phyloP scores from a whole-genome alignment of 495 filamentous ascomycete genomes.

The Aspergillus hancockii region DNA sequence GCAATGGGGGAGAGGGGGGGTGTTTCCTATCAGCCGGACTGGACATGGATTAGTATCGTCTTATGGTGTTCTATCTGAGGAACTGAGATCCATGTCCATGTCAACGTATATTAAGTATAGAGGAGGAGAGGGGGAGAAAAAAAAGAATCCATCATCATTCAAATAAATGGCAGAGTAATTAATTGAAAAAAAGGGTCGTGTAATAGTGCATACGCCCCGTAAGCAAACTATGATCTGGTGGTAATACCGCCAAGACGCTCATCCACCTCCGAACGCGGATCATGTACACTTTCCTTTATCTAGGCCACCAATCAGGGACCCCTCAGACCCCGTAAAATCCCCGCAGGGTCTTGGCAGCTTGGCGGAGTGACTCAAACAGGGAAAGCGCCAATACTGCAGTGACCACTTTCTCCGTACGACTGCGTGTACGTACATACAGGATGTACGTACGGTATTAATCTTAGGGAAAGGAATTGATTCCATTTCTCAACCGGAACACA shows the following conservation, averaged over 20 bases:
- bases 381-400: not conserved
- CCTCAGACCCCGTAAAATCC: slow-evolving; percentile 15
- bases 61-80: no score
- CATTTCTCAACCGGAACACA: not conserved
- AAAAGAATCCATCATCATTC: not conserved
- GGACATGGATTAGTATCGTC: no score
- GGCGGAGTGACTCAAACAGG: slow-evolving; percentile 20
- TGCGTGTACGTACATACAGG: not conserved
- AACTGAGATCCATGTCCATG: not conserved
- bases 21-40: not conserved
- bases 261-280: slow-evolving; percentile 31
- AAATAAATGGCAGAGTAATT: not conserved
- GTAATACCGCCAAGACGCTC: slow-evolving; percentile 23
- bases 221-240: not conserved
- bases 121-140: not conserved
- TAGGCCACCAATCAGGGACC: slow-evolving; percentile 20
- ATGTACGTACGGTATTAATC: not conserved
- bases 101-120: not conserved
- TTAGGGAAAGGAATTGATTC: not conserved
- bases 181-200: not conserved
- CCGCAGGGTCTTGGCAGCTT: slow-evolving; percentile 39
- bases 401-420: not conserved
- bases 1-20: not conserved
- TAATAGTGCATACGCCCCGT: not conserved
- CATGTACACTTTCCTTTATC: slow-evolving; percentile 14